phyloP scores from a whole-genome alignment of 441 rosid species.

The Biscutella laevigata region DNA sequence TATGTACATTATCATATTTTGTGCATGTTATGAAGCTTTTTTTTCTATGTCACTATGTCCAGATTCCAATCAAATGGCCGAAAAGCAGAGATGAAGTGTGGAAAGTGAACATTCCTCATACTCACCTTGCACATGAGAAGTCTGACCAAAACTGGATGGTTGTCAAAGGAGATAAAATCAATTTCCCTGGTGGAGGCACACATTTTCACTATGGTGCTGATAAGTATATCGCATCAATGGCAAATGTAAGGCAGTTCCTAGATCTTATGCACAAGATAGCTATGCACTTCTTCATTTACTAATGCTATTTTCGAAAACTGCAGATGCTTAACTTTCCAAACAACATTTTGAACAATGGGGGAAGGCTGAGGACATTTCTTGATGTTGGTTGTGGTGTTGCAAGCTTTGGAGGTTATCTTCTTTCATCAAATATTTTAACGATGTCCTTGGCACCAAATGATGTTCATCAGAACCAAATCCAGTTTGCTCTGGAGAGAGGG shows the following conservation, averaged over 20 bases:
- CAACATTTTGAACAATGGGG: slow-evolving; percentile 61
- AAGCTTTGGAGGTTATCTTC: slow-evolving; percentile 87
- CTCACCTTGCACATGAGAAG: slow-evolving; percentile 96
- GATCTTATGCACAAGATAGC: not conserved
- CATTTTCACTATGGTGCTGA: slow-evolving; percentile 99
- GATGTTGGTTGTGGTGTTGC: slow-evolving; percentile 98
- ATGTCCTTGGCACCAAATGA: slow-evolving; percentile 94
- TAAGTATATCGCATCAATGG: slow-evolving; percentile 92
- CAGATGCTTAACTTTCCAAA: slow-evolving; percentile 90
- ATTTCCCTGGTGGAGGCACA: slow-evolving; percentile 97
- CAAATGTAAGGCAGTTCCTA: slow-evolving; percentile 53
- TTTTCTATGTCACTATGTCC: slow-evolving; percentile 9
- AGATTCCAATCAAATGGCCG: slow-evolving; percentile 98
- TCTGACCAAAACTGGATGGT: slow-evolving; percentile 99
- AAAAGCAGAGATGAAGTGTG: slow-evolving; percentile 97
- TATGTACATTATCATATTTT: not conserved
- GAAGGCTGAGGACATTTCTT: slow-evolving; percentile 63
- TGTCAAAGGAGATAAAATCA: slow-evolving; percentile 84
- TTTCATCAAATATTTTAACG: slow-evolving; percentile 59
- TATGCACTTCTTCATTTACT: slow-evolving; percentile 9
- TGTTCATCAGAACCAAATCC: slow-evolving; percentile 95
- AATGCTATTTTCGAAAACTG: not conserved
- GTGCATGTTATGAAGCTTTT: not conserved
- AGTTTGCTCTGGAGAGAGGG: slow-evolving; percentile 89
- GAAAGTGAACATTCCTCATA: slow-evolving; percentile 98